Conservation (phyloP, 768 basidiomycete genomes). For the Porphyrellus cyaneotinctus region DNA sequence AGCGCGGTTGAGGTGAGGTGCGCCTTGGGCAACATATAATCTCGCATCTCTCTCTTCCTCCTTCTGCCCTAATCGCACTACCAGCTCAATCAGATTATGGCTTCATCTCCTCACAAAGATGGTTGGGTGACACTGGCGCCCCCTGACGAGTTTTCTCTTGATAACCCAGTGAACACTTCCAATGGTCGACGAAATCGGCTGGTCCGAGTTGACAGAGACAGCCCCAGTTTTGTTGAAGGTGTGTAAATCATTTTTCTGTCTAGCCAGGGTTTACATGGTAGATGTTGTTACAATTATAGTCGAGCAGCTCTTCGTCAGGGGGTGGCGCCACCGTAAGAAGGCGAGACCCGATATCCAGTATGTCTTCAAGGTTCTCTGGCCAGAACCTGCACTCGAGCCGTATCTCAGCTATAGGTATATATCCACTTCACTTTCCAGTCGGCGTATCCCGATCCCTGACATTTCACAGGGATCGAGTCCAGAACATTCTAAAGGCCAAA, state of each 20-base stretch:
- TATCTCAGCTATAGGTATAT: constrained; percentile 46
- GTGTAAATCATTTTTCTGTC: constrained; percentile 12
- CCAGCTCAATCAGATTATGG: constrained; percentile 17
- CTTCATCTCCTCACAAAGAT: constrained; percentile 12
- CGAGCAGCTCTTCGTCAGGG: constrained; percentile 45
- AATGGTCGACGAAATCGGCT: constrained; percentile 42
- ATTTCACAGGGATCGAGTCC: constrained; percentile 23
- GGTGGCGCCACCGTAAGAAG: constrained; percentile 57
- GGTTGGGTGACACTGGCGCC: constrained; percentile 28
- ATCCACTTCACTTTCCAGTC: constrained; percentile 15
- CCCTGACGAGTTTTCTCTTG: constrained; percentile 35
- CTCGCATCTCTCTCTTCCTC: background rate
- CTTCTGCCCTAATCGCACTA: background rate
- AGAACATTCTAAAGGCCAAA: constrained; percentile 22
- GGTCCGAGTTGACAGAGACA: constrained; percentile 34
- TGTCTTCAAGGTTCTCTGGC: constrained; percentile 49
- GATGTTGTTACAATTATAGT: constrained; percentile 33
- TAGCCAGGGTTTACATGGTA: background rate
- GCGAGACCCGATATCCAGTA: constrained; percentile 43
- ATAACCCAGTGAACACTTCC: constrained; percentile 38
- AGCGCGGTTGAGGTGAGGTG: constrained; percentile 25
- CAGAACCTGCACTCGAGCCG: constrained; percentile 40
- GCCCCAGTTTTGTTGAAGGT: constrained; percentile 41
- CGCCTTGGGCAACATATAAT: constrained; percentile 21
- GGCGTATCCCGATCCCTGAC: constrained; percentile 7